These are phyloP conservation scores for Fusarium protoensiforme DNA, from an alignment of 2,329 filamentous ascomycete species.

Conservation along the genomic window DNA sequence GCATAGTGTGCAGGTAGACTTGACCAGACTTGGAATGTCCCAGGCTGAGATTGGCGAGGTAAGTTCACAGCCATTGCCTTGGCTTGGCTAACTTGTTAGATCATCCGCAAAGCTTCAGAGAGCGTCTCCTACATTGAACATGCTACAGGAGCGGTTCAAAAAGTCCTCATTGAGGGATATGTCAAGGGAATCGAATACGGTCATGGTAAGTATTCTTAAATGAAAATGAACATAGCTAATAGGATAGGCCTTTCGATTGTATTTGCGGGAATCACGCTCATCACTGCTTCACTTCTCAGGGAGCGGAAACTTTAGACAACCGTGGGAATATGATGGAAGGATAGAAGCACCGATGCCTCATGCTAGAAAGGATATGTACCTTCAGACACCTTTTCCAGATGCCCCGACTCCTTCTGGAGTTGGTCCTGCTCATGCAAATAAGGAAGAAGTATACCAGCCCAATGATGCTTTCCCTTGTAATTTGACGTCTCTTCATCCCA, in stretches of 20 bases:
- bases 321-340: background rate
- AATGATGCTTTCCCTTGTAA: constrained; percentile 33
- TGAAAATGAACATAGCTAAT: background rate
- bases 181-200: constrained; percentile 33
- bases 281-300: background rate
- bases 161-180: constrained; percentile 18
- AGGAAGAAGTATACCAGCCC: constrained; percentile 22
- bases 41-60: constrained; percentile 14
- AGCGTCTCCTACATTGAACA: constrained; percentile 31
- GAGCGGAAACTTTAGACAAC: background rate
- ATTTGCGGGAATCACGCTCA: background rate
- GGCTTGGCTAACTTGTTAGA: constrained; percentile 8
- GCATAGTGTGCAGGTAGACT: constrained; percentile 11
- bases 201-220: constrained; percentile 9
- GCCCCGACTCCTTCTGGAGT: constrained; percentile 6
- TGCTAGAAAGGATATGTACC: constrained; percentile 20
- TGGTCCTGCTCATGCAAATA: constrained; percentile 26
- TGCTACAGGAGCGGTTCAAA: constrained; percentile 20
- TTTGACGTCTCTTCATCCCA: constrained; percentile 26
- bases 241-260: background rate
- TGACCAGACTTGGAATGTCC: constrained; percentile 22
- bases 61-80: background rate
- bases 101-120: constrained; percentile 29
- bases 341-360: background rate
- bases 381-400: constrained; percentile 16